phyloP scores from a whole-genome alignment of 176 grass and related monocot genomes.

The Eleusine indica region DNA sequence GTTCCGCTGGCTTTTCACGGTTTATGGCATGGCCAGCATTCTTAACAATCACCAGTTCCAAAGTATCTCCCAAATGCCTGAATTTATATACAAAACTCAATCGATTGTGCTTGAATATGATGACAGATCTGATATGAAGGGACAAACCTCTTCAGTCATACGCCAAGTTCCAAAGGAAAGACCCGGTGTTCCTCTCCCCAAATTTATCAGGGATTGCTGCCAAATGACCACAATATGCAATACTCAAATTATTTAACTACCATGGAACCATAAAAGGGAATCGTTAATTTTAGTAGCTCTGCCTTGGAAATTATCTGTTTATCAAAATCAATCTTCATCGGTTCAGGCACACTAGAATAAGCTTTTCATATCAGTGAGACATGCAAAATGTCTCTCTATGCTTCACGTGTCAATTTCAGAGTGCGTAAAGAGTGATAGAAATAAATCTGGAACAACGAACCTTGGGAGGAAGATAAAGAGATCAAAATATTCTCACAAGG shows the following conservation, averaged over 20 bases:
- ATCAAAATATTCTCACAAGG: background rate
- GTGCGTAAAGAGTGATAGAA: background rate
- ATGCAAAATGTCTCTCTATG: too few relatives aligned
- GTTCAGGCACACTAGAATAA: too few relatives aligned
- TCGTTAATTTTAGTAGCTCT: too few relatives aligned
- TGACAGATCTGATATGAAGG: background rate
- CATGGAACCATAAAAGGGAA: too few relatives aligned
- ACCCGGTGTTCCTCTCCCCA: slow-evolving; percentile 84
- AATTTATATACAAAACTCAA: slow-evolving; percentile 38
- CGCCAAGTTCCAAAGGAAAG: slow-evolving; percentile 83
- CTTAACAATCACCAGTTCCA: slow-evolving; percentile 60
- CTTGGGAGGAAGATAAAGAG: background rate
- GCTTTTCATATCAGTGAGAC: too few relatives aligned
- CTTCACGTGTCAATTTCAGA: too few relatives aligned
- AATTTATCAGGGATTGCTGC: slow-evolving; percentile 84
- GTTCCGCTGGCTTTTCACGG: slow-evolving; percentile 71
- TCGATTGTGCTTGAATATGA: slow-evolving; percentile 3
- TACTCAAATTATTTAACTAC: background rate
- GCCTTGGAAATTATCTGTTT: too few relatives aligned
- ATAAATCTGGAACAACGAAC: background rate
- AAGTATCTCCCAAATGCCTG: slow-evolving; percentile 87
- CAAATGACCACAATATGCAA: slow-evolving; percentile 16
- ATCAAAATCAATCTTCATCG: too few relatives aligned
- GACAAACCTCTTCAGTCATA: slow-evolving; percentile 64
- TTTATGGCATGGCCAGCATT: slow-evolving; percentile 90